Evolutionary conservation across 768 basidiomycete genomes (phyloP), one percentile per base, ranked within the genome.

Genomic region (Amanita rimosa): DNA sequence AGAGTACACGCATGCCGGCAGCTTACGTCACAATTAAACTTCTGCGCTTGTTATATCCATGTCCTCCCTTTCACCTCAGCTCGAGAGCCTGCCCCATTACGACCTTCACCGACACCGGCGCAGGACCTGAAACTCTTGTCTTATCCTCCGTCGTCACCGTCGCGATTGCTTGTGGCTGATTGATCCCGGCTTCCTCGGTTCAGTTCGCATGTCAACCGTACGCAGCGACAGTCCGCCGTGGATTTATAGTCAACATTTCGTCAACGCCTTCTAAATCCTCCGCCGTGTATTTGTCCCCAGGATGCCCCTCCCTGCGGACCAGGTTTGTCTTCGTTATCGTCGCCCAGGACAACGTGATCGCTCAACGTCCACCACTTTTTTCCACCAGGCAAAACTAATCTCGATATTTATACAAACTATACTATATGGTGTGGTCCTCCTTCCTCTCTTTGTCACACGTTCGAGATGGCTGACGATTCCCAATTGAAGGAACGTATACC

Each of bases 381-480:
- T 34, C 24, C 22, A 22, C 42, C 21, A 59, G 57, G 45, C 57
- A 21, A 60, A 60, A 47, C 51, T 64, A 9, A 53, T 60, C 19
- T 56, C 62, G 14, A 64, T 62, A 29, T 62, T 62, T 43, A 46
- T 59, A 2, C 58, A 63, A 50, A 51, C 60, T 21, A 44, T 61
- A 26, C 57, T 64, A 26, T 64, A 60, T 51, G 62, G 61, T 54
- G 34, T 31, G 29, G 47, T 17, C 7, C 14, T 24, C 14, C 10
- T 38, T n/a, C 16, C 4, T 16, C 22, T 4, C 8, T 16, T 14
- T 21, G 21, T n/a, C 0, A 34, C 22, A 6, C 7, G 6, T 17
- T 4, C 8, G 17, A 22, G 7, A 60, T 34, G 26, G 24, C 10
- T 53, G 37, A 37, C 37, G 40, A 22, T 22, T 11, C 16, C 7